A percentile compares a stretch with the other conserved stretches of the same genome.
Conservation (phyloP, 805 yeast genomes). For the Kregervanrija fluxuum region DNA sequence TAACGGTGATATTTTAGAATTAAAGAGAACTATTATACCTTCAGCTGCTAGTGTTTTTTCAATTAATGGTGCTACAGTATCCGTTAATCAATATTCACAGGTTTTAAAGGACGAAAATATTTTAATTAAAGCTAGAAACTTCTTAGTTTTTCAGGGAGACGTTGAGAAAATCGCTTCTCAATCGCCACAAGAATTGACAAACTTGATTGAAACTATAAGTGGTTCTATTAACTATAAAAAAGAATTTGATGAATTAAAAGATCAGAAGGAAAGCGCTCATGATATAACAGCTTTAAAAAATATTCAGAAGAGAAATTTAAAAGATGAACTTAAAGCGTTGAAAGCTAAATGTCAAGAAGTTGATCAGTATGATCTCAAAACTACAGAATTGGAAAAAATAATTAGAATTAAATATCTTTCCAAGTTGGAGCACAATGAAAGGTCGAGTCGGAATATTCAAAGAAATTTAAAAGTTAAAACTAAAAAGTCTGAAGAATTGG, state of each 20-base stretch:
- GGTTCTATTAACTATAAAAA: constrained; percentile 64
- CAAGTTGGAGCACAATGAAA: constrained; percentile 56
- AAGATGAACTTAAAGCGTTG: constrained; percentile 70
- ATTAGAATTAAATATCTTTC: constrained; percentile 50
- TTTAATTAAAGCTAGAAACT: constrained; percentile 81
- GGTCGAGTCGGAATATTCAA: constrained; percentile 27
- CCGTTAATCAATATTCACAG: constrained; percentile 57
- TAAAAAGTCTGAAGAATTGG: constrained; percentile 26
- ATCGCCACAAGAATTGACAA: constrained; percentile 67
- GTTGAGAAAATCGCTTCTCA: constrained; percentile 91
- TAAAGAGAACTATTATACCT: constrained; percentile 54
- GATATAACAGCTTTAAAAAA: constrained; percentile 57
- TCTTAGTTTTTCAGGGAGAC: constrained; percentile 94
- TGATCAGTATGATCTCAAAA: constrained; percentile 52
- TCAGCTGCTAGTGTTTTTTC: constrained; percentile 62
- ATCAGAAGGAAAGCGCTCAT: constrained; percentile 58
- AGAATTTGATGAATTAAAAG: constrained; percentile 61
- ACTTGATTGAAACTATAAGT: constrained; percentile 71
- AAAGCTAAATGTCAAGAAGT: constrained; percentile 70
- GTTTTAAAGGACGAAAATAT: constrained; percentile 73
- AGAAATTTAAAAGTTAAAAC: constrained; percentile 30
- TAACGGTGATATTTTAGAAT: constrained; percentile 48
- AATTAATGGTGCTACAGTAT: constrained; percentile 52
- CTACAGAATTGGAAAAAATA: constrained; percentile 39
- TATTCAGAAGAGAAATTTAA: constrained; percentile 60